Conservation (phyloP, 805 yeast genomes). For the Yarrowia porcina region DNA sequence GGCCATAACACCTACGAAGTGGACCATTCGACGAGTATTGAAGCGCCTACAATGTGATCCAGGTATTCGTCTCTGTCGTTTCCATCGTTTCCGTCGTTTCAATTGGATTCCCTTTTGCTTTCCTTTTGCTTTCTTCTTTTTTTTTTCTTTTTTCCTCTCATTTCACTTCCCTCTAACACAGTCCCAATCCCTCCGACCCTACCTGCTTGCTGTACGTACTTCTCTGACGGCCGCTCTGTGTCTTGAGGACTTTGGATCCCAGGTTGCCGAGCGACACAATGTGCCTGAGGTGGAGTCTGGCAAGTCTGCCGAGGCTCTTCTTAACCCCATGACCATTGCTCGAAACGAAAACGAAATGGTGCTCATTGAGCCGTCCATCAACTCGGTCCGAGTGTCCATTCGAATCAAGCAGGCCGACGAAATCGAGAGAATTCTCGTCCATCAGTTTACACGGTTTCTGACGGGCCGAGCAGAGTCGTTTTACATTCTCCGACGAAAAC, state of each 20-base stretch:
- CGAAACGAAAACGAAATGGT: slow-evolving; percentile 93
- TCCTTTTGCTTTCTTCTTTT: too few relatives aligned
- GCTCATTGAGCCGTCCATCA: slow-evolving; percentile 88
- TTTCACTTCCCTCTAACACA: slow-evolving; percentile 34
- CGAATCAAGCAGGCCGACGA: slow-evolving; percentile 97
- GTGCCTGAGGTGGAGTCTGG: slow-evolving; percentile 85
- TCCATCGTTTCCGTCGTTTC: too few relatives aligned
- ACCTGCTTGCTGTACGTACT: slow-evolving; percentile 86
- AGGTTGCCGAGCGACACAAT: slow-evolving; percentile 93
- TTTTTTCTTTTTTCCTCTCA: too few relatives aligned
- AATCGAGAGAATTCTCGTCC: slow-evolving; percentile 90
- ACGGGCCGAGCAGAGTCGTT: slow-evolving; percentile 95
- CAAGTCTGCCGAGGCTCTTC: slow-evolving; percentile 75
- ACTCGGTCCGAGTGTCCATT: slow-evolving; percentile 85
- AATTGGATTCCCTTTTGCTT: too few relatives aligned
- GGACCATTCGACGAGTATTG: too few relatives aligned
- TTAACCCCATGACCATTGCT: slow-evolving; percentile 85
- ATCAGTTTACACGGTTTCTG: slow-evolving; percentile 87
- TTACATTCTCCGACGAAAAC: slow-evolving; percentile 84
- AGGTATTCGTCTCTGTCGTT: too few relatives aligned
- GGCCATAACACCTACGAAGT: too few relatives aligned
- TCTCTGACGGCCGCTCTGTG: slow-evolving; percentile 92
- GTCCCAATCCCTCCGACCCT: slow-evolving; percentile 98
- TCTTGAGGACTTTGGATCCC: slow-evolving; percentile 90
- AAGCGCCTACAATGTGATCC: too few relatives aligned